phyloP scores from a whole-genome alignment of 495 filamentous ascomycete genomes.

The Acidiella bohemica region DNA sequence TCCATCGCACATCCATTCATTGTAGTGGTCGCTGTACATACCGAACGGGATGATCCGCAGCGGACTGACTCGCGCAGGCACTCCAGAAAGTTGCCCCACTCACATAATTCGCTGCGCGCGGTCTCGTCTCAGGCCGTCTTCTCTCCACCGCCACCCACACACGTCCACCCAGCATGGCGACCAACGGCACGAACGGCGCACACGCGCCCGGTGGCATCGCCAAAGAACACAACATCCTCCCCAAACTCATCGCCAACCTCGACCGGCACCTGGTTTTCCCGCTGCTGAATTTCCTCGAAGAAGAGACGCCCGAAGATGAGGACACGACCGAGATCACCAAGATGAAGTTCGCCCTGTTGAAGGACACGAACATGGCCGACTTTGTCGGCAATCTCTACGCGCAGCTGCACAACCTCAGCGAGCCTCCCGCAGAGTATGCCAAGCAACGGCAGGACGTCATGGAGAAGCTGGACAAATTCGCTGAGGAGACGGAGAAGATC shows the following conservation, averaged over 20 bases:
- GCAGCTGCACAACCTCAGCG: slow-evolving; percentile 66
- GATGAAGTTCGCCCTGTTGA: slow-evolving; percentile 81
- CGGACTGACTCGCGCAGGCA: too few relatives aligned
- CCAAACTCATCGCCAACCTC: slow-evolving; percentile 79
- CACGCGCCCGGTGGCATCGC: neutral
- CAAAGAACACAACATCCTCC: slow-evolving; percentile 39
- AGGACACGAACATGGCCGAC: slow-evolving; percentile 95
- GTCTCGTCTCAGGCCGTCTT: too few relatives aligned
- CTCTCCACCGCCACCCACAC: neutral
- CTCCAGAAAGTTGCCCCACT: too few relatives aligned
- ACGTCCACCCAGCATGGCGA: neutral
- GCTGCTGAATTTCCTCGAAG: slow-evolving; percentile 66
- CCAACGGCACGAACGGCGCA: neutral
- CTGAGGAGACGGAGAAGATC: slow-evolving; percentile 76
- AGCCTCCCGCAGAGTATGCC: slow-evolving; percentile 69
- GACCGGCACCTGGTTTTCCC: slow-evolving; percentile 94
- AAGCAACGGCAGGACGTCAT: slow-evolving; percentile 83
- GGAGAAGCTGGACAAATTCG: slow-evolving; percentile 59
- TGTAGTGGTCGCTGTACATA: too few relatives aligned
- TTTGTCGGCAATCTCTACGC: slow-evolving; percentile 82
- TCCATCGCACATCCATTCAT: too few relatives aligned
- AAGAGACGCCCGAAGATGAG: slow-evolving; percentile 43
- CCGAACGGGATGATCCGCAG: too few relatives aligned
- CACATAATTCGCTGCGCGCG: too few relatives aligned
- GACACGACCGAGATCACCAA: slow-evolving; percentile 46